Conservation (phyloP, 1,284 basidiomycete species). For the Microbotryum saponariae region DNA sequence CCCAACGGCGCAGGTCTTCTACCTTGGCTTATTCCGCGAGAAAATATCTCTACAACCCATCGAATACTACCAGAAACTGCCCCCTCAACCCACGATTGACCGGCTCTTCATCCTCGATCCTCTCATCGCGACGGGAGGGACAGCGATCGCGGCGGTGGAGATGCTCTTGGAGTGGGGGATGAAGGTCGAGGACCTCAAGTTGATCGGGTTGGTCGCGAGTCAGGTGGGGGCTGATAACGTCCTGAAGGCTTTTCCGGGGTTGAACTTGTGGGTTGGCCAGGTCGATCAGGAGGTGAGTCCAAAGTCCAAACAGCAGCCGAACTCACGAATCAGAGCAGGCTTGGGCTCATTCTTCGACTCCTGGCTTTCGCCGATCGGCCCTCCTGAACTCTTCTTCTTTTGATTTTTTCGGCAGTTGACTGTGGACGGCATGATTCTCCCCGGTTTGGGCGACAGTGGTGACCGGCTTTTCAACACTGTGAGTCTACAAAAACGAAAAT, state of each 20-base stretch:
- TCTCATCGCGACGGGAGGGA: conserved; percentile 89
- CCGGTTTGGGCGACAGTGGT: conserved; percentile 67
- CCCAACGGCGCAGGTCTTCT: conserved; percentile 79
- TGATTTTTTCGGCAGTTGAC: conserved; percentile 48
- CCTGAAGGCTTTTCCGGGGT: conserved; percentile 58
- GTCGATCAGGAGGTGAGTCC: conserved; percentile 53
- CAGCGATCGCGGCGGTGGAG: conserved; percentile 70
- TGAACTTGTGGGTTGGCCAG: conserved; percentile 78
- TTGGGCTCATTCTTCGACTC: too few relatives aligned
- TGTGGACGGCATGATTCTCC: conserved; percentile 63
- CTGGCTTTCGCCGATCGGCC: too few relatives aligned
- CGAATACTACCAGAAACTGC: conserved; percentile 93
- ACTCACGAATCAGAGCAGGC: too few relatives aligned
- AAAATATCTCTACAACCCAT: conserved; percentile 84
- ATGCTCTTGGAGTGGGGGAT: conserved; percentile 85
- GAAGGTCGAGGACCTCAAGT: conserved; percentile 58
- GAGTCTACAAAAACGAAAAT: too few relatives aligned
- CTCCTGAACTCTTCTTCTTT: not conserved
- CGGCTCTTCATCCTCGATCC: conserved; percentile 77
- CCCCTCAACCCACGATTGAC: conserved; percentile 66
- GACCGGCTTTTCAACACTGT: conserved; percentile 11
- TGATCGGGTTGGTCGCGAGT: conserved; percentile 74
- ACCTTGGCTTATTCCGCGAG: conserved; percentile 83
- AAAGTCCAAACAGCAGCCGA: not conserved
- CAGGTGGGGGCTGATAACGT: conserved; percentile 65